Base-by-base conservation (phyloP, 257 asterid species). In the Solanum paucissectum region DNA sequence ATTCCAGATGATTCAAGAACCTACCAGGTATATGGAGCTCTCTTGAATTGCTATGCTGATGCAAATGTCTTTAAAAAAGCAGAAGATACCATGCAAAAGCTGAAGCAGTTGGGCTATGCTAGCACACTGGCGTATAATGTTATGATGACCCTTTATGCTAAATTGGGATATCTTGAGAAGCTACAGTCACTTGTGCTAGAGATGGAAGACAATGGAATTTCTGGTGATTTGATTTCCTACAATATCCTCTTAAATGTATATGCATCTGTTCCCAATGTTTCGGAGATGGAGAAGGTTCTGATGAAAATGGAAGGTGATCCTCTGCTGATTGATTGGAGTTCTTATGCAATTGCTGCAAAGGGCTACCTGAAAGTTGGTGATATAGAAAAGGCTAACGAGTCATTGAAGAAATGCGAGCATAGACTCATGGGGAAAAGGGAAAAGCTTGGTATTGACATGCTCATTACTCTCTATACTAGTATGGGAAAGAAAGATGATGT, bases 271-370 rank as follows among this genome's bases (percentile, higher is more conserved):
- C 85, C 79, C 25, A 91, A 94, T 82, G 55, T 87, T 13, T 32
- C 33, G 25, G 88, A 83, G 52, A 92, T 94, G 95, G 94, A 94
- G 88, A 89, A 86, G 83, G 89, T 92, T 82, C 18, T 94, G 87
- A 81, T 74, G 90, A 90, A 89, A 89, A 91, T 94, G 92, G 94
- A 94, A 91, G 89, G 72, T 2, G 94, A 92, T 79, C 93, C 93
- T 60, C 5, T 49, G 9, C 73, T 92, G 66, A 76, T 58, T 18
- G 73, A 76, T 21, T 91, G 86, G 79, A 1, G 5, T 52, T 18
- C 69, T 62, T 91, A 94, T 76, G 46, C 84, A 14, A 27, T 88
- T 16, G 89, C 88, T 36, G 95, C 94, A 10, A 88, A 92, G 86
- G 95, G 93, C 9, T 93, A 87, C 87, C 29, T 92, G 83, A 90